phyloP scores from a whole-genome alignment of 345 rosid genomes.

The Cardamine chenopodiifolia region DNA sequence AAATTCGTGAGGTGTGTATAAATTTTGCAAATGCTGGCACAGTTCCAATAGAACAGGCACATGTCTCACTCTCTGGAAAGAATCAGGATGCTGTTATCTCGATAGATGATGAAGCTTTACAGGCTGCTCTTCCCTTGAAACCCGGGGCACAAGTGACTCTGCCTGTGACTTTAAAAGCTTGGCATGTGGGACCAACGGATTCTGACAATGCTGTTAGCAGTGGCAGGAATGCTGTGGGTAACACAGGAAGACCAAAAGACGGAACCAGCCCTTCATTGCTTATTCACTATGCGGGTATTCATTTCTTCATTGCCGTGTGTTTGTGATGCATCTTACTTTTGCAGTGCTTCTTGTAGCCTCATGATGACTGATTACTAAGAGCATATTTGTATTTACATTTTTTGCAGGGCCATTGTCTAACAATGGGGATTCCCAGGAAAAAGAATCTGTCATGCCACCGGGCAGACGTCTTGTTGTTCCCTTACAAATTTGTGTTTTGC shows the following conservation, averaged over 20 bases:
- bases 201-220: constrained; percentile 55
- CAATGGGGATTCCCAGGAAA: constrained; percentile 54
- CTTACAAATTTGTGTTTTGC: constrained; percentile 81
- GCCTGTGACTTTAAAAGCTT: constrained; percentile 87
- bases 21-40: constrained; percentile 97
- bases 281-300: constrained; percentile 88
- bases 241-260: constrained; percentile 70
- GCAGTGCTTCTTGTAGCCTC: constrained; percentile 9
- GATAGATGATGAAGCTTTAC: constrained; percentile 67
- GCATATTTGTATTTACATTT: background rate
- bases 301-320: constrained; percentile 6
- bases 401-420: constrained; percentile 62
- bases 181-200: constrained; percentile 78
- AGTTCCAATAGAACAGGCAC: constrained; percentile 86
- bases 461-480: constrained; percentile 95
- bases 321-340: constrained; percentile 23
- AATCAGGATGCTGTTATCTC: constrained; percentile 93
- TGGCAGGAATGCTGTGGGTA: constrained; percentile 57
- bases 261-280: constrained; percentile 77
- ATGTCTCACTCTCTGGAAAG: constrained; percentile 91
- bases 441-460: constrained; percentile 60
- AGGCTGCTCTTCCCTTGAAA: constrained; percentile 82
- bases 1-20: constrained; percentile 78
- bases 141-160: constrained; percentile 92
- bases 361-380: background rate